Evolutionary conservation across 192 early-diverging fungal species (phyloP), one percentile per base, ranked within the genome.

Genomic region (Diversispora eburnea): DNA sequence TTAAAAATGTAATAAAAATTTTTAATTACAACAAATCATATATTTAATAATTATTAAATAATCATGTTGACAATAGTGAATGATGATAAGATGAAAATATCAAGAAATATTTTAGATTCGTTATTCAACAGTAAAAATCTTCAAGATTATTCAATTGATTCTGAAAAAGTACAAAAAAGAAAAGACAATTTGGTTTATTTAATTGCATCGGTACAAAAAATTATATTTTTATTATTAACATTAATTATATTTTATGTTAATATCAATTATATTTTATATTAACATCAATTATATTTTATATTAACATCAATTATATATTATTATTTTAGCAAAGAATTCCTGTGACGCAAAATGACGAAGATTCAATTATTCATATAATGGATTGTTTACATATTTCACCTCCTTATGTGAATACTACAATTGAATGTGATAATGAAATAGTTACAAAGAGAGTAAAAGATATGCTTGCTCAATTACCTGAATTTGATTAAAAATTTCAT

Each of bases 401-500:
- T 3, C 84, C 84, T 7, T 86, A 86, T 51, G 48, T 78, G 5
- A 51, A 79, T 12, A 67, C 73, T 17, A 74, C 81, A 45, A 75
- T 86, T 46, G 73, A 78, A 7, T 84, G 84, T 62, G 63, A 74
- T n/a, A 86, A 80, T 56, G 70, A 39, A 17, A 79, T 86, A 42
- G 76, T 86, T 22, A 75, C 70, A 8, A 75, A 81, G 59, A 76
- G 84, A 62, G 79, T 86, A 70, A 79, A 77, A 67, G 78, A 79
- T 46, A 78, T 86, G 61, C 58, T 86, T 19, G 7, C 43, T 20
- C 65, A 67, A 49, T 47, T 67, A 48, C 47, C 65, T n/a, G 25
- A 33, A 33, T 46, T 67, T n/a, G n/a, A 67, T 20, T 67, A 51
- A 39, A n/a, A n/a, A n/a, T n/a, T n/a, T n/a, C n/a, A n/a, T n/a